Base-by-base conservation (phyloP, 768 basidiomycete species). In the Calocybe indica region DNA sequence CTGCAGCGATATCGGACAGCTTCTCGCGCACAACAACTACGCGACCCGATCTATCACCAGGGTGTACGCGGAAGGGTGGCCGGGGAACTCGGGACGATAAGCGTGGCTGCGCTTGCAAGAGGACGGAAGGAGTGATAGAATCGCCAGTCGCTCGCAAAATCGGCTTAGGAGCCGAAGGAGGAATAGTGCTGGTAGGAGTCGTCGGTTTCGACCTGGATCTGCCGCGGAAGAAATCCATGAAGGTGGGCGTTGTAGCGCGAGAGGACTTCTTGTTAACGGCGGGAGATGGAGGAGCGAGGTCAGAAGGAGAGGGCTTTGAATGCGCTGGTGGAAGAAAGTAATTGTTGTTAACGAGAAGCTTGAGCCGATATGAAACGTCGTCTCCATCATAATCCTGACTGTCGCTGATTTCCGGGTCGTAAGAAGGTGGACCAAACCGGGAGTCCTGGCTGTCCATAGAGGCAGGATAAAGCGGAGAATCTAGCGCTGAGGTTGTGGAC, bases 281-380 rank as follows among this genome's bases (percentile, higher is more conserved):
- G 8, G 59, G 58, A 37, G 60, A 60, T 1, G 71, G 41, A 0
- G 64, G 62, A 12, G 78, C 74, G 50, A 90, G 78, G 44, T 85
- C 80, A 28, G 83, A 72, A 2, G 82, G 76, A 7, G 78, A 79
- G 1, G 90, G 90, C 58, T 92, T 92, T 37, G 82, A 75, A 58
- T 92, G 90, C 0, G 90, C 89, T 7, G 90, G 91, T 3, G 90
- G 90, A 34, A 92, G 80, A 59, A 88, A 92, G 61, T 92, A 92
- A 58, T 75, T 91, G 65, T 92, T 92, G 62, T 85, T 87, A 46
- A 92, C 84, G 36, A 92, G 78, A 45, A 92, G 75, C 36, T 82
- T 84, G 13, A 92, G 78, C 15, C 90, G 85, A 66, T 89, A 88
- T 13, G 88, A 82, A 36, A 92, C 88, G 58, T 92, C 90, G 63